phyloP scores from a whole-genome alignment of 2,329 filamentous ascomycete genomes.

The Penicillium sp. region DNA sequence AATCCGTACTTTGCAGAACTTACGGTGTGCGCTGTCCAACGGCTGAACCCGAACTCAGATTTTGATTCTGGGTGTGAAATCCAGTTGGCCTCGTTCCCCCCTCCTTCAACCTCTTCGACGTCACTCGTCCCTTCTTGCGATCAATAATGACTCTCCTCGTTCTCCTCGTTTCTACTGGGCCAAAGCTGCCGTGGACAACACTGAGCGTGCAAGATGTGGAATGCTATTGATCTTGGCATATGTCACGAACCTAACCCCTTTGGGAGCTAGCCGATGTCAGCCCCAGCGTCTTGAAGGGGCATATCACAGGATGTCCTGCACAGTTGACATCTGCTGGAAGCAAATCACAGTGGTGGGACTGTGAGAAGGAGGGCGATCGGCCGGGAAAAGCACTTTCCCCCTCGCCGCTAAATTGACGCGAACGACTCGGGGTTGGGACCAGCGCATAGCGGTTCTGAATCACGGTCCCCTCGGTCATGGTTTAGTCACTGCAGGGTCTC shows the following conservation, averaged over 20 bases:
- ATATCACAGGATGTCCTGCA: background rate
- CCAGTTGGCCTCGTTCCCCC: background rate
- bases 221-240: slow-evolving; percentile 28
- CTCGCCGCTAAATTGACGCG: background rate
- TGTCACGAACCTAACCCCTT: slow-evolving; percentile 25
- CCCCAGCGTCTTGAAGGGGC: background rate
- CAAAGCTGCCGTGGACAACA: slow-evolving; percentile 27
- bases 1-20: slow-evolving; percentile 12
- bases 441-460: background rate
- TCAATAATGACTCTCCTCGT: slow-evolving; percentile 5
- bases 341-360: background rate
- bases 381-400: background rate
- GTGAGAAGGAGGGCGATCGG: slow-evolving; percentile 7
- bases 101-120: background rate
- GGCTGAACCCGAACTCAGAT: background rate
- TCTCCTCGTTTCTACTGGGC: slow-evolving; percentile 10
- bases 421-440: background rate
- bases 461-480: slow-evolving; percentile 12
- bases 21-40: slow-evolving; percentile 29
- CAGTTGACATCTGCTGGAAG: slow-evolving; percentile 9
- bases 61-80: no score
- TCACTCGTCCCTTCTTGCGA: background rate
- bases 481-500: slow-evolving; percentile 26
- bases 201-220: slow-evolving; percentile 32
- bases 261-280: background rate